phyloP scores from a whole-genome alignment of 352 stramenopile species.

The Phytophthora colocasiae region DNA sequence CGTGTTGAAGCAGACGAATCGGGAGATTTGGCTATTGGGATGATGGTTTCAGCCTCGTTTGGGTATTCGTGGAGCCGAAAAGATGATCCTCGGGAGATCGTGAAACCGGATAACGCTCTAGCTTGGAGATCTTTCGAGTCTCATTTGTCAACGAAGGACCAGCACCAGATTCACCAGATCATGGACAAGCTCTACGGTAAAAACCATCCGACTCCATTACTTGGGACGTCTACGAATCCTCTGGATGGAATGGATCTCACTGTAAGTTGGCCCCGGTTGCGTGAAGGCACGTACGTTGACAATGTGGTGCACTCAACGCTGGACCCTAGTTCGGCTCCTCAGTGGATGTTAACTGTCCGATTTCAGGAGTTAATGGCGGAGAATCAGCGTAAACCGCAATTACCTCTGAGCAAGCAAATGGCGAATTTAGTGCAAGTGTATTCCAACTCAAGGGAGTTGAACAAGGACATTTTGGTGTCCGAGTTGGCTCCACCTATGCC shows the following conservation, averaged over 20 bases:
- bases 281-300: conserved; percentile 85
- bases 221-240: conserved; percentile 50
- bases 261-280: conserved; percentile 70
- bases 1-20: conserved; percentile 47
- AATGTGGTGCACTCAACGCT: conserved; percentile 87
- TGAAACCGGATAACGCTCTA: conserved; percentile 19
- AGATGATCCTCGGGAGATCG: conserved; percentile 53
- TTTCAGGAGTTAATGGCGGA: conserved; percentile 54
- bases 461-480: conserved; percentile 73
- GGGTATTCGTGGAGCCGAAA: conserved; percentile 59
- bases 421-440: conserved; percentile 82
- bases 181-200: conserved; percentile 48
- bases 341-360: conserved; percentile 65
- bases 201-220: conserved; percentile 31
- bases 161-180: conserved; percentile 35
- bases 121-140: conserved; percentile 38
- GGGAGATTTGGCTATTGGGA: conserved; percentile 54
- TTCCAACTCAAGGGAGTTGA: conserved; percentile 70
- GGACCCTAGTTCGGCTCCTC: conserved; percentile 63
- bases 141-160: conserved; percentile 19
- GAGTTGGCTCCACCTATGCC: conserved; percentile 71
- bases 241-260: conserved; percentile 66
- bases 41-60: conserved; percentile 76
- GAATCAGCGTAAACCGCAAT: conserved; percentile 59
- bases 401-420: conserved; percentile 72